Evolutionary conservation across 106 monocot species (phyloP).

Genomic region (Dendrobium catenatum): DNA sequence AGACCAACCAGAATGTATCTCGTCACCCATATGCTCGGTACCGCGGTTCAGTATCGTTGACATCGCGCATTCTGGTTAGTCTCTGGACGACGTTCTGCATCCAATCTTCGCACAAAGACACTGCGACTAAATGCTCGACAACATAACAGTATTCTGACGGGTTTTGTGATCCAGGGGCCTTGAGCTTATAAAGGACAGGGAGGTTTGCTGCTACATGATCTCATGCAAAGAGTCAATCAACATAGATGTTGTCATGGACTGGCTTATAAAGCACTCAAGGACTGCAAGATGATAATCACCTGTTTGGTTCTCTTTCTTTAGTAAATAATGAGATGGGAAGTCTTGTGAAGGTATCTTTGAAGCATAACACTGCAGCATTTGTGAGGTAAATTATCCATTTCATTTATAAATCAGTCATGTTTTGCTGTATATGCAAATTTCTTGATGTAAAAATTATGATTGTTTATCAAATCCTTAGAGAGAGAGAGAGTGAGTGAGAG

Average conservation of each 20-base stretch:
- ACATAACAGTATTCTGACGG: background rate
- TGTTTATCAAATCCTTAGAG: background rate
- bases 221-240: slow-evolving; percentile 60
- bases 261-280: slow-evolving; percentile 66
- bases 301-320: background rate
- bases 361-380: background rate
- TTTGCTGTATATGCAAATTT: background rate
- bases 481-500: too few relatives aligned
- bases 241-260: slow-evolving; percentile 53
- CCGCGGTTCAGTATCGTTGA: too few relatives aligned
- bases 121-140: too few relatives aligned
- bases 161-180: slow-evolving; percentile 22
- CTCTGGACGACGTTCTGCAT: too few relatives aligned
- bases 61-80: too few relatives aligned
- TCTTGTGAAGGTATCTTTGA: background rate
- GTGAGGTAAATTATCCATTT: background rate
- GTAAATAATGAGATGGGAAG: background rate
- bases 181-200: slow-evolving; percentile 34
- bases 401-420: background rate
- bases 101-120: too few relatives aligned
- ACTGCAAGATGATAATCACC: slow-evolving; percentile 13
- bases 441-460: background rate
- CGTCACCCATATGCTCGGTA: too few relatives aligned
- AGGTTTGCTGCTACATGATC: slow-evolving; percentile 59
- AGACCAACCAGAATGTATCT: too few relatives aligned